Percentiles rank a stretch among this genome's conserved stretches.
phyloP scores from a whole-genome alignment of 305 asterid genomes.

The Plantago rigida region DNA sequence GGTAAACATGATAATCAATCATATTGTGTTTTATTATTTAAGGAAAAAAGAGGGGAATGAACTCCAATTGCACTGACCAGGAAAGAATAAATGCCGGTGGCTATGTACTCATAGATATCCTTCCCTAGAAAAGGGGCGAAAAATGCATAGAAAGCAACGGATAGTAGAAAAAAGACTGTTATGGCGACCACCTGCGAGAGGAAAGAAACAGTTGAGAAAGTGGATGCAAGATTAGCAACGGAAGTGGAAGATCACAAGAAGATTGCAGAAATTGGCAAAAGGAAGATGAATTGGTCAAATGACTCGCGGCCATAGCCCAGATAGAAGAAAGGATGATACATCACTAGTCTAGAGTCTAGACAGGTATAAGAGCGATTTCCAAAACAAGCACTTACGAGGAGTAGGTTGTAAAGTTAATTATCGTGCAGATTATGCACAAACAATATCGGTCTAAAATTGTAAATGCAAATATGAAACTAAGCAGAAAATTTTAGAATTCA shows the following conservation, averaged over 20 bases:
- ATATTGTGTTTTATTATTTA: neutral
- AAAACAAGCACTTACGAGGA: neutral
- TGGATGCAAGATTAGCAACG: neutral
- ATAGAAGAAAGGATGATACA: conserved; percentile 6
- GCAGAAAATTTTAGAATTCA: no score
- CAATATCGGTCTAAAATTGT: neutral
- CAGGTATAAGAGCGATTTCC: neutral
- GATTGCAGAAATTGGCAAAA: neutral
- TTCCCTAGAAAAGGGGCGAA: conserved; percentile 94
- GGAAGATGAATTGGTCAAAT: neutral
- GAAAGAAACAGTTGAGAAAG: conserved; percentile 15
- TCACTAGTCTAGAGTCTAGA: conserved; percentile 3
- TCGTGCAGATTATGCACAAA: neutral
- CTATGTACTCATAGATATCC: conserved; percentile 67
- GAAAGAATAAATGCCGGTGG: conserved; percentile 75
- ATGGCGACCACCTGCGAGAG: conserved; percentile 80
- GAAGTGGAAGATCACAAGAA: no score
- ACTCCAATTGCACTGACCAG: conserved; percentile 47
- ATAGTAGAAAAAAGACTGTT: conserved; percentile 78
- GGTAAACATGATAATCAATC: conserved; percentile 22
- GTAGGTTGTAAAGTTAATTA: neutral
- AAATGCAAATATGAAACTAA: neutral
- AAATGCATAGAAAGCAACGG: conserved; percentile 90
- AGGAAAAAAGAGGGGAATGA: conserved; percentile 22
- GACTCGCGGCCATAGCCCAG: conserved; percentile 7